Evolutionary conservation across 2,329 filamentous ascomycete species (phyloP).

Genomic region (Aotearoamyces nothofagi): DNA sequence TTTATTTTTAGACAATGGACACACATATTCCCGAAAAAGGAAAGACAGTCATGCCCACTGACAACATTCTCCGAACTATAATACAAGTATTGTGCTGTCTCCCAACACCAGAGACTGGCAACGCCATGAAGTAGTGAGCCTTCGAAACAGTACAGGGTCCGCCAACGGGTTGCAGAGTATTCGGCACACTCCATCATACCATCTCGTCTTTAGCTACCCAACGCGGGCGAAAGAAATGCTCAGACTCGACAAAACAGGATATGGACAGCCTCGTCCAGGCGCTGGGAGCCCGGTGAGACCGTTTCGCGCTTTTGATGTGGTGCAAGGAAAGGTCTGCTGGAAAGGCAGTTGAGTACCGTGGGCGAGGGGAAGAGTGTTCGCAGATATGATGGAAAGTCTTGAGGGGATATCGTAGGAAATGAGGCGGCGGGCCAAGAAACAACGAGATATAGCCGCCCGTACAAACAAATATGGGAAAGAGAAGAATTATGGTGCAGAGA

Average conservation of each 20-base stretch:
- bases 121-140: no score
- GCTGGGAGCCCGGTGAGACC: constrained; percentile 13
- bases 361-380: constrained; percentile 11
- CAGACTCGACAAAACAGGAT: constrained; percentile 9
- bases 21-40: neutral
- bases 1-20: neutral
- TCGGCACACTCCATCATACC: neutral
- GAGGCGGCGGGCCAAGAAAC: constrained; percentile 17
- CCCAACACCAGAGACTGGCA: constrained; percentile 9
- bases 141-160: no score
- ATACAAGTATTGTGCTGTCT: constrained; percentile 15
- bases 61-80: constrained; percentile 8
- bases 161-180: no score
- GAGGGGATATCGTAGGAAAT: constrained; percentile 21
- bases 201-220: neutral
- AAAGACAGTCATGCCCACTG: constrained; percentile 9
- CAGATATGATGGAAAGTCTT: constrained; percentile 15
- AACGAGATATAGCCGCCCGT: constrained; percentile 21
- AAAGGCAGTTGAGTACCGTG: constrained; percentile 9
- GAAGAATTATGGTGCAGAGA: constrained; percentile 30
- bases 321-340: constrained; percentile 10
- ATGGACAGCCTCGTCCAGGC: constrained; percentile 8
- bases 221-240: constrained; percentile 7
- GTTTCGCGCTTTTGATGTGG: constrained; percentile 13
- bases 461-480: constrained; percentile 19